A percentile compares a stretch with the other conserved stretches of the same genome.
Evolutionary conservation across 2,329 filamentous ascomycete genomes (phyloP).

Genomic region (Stemphylium vesicarium): DNA sequence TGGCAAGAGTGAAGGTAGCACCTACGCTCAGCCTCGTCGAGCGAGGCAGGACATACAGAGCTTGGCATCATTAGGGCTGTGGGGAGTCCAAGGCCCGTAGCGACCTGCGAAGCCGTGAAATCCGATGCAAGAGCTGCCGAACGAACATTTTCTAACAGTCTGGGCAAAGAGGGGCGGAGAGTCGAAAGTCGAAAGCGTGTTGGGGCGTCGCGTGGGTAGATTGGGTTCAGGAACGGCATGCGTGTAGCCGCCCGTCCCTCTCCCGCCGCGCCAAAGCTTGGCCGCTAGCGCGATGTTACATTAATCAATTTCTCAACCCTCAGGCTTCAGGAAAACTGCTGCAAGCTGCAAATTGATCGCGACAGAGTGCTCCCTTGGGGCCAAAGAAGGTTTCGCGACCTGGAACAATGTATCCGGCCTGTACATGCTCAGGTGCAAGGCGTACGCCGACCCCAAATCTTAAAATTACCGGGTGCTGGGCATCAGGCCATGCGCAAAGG

Average conservation of each 20-base stretch:
- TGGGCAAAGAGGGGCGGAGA: background rate
- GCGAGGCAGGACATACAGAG: constrained; percentile 4
- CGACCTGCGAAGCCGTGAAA: background rate
- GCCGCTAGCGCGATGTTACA: constrained; percentile 2
- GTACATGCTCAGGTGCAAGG: background rate
- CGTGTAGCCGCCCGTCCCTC: constrained; percentile 7
- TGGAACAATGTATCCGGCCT: background rate
- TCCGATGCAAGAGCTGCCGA: background rate
- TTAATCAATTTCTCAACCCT: background rate
- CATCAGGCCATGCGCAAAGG: too few relatives aligned
- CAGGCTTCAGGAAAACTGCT: background rate
- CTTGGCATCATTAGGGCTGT: background rate
- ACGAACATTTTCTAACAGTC: background rate
- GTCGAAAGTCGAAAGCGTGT: background rate
- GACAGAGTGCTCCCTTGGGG: background rate
- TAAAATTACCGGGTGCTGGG: too few relatives aligned
- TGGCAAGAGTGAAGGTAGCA: constrained; percentile 1
- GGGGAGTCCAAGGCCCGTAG: background rate
- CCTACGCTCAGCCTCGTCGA: constrained; percentile 18
- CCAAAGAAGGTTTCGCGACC: background rate
- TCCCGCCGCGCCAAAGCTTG: constrained; percentile 4
- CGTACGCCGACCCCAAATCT: background rate
- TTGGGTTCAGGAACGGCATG: background rate
- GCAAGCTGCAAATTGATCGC: background rate
- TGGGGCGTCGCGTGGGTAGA: constrained; percentile 1